phyloP scores from a whole-genome alignment of 345 rosid species.

The Moricandia moricandioides region DNA sequence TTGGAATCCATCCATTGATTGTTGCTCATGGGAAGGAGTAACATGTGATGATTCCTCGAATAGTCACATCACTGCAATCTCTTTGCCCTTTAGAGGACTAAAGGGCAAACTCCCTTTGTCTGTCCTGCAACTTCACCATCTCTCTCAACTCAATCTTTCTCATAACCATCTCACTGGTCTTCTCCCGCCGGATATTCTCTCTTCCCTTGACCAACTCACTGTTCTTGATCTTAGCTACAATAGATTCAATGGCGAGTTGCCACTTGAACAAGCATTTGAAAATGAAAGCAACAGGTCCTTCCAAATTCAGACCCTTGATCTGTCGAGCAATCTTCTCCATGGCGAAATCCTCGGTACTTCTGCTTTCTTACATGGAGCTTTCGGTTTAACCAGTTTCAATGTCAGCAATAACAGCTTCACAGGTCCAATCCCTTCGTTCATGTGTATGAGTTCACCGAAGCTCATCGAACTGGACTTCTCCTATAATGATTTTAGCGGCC shows the following conservation, averaged over 20 bases:
- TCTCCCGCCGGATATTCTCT: constrained; percentile 48
- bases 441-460: constrained; percentile 49
- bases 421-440: constrained; percentile 56
- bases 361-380: constrained; percentile 46
- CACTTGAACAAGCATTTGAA: constrained; percentile 23
- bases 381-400: constrained; percentile 58
- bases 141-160: constrained; percentile 63
- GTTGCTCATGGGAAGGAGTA: constrained; percentile 84
- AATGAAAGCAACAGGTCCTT: constrained; percentile 20
- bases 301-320: constrained; percentile 47
- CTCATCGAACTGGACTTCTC: constrained; percentile 62
- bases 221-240: constrained; percentile 78
- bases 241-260: constrained; percentile 54
- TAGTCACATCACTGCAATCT: constrained; percentile 48
- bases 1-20: constrained; percentile 50
- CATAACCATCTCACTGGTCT: constrained; percentile 58
- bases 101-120: constrained; percentile 49
- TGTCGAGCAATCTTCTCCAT: constrained; percentile 63
- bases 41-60: constrained; percentile 39
- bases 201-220: constrained; percentile 44
- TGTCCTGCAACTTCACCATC: constrained; percentile 42
- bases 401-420: constrained; percentile 72
- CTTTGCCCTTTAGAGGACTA: constrained; percentile 53
- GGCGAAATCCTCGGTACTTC: constrained; percentile 43
- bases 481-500: constrained; percentile 49